Evolutionary conservation across 2,329 filamentous ascomycete species (phyloP).

Genomic region (Hypoxylon sp.): DNA sequence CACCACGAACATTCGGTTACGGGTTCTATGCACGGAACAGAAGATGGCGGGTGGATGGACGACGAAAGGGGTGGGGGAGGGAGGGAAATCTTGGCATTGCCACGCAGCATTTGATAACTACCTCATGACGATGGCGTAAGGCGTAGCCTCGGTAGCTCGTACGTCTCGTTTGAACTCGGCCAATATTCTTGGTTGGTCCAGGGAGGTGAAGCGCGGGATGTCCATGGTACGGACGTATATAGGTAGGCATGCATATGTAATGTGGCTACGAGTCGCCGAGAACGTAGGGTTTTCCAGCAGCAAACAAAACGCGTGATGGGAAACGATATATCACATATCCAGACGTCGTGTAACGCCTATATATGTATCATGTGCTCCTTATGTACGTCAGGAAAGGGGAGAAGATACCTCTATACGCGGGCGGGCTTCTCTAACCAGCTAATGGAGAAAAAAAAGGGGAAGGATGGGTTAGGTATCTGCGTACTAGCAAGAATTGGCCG

Average conservation of each 20-base stretch:
- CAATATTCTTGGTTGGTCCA: not conserved
- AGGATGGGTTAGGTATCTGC: constrained; percentile 33
- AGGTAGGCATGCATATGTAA: constrained; percentile 1
- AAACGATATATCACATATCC: constrained; percentile 20
- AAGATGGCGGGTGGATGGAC: not conserved
- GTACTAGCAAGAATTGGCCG: constrained; percentile 23
- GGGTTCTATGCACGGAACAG: not conserved
- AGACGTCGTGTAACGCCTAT: constrained; percentile 30
- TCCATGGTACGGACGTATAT: not conserved
- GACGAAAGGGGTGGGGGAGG: not conserved
- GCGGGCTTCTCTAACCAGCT: constrained; percentile 7
- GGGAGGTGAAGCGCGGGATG: not conserved
- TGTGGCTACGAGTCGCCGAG: constrained; percentile 23
- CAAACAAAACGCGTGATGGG: constrained; percentile 1
- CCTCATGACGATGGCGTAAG: not conserved
- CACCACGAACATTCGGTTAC: not conserved
- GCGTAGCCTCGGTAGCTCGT: not conserved
- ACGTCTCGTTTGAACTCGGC: not conserved
- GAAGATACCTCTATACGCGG: constrained; percentile 24
- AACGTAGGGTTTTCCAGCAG: not conserved
- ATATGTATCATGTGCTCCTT: not conserved
- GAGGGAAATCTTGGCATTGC: not conserved
- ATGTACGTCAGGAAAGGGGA: not conserved
- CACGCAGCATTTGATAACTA: not conserved
- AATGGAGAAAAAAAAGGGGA: constrained; percentile 15